A percentile compares a stretch with the other conserved stretches of the same genome.
These are phyloP conservation scores for Themeda triandra DNA, from an alignment of 176 grass and related monocot genomes.

Conservation along the genomic window DNA sequence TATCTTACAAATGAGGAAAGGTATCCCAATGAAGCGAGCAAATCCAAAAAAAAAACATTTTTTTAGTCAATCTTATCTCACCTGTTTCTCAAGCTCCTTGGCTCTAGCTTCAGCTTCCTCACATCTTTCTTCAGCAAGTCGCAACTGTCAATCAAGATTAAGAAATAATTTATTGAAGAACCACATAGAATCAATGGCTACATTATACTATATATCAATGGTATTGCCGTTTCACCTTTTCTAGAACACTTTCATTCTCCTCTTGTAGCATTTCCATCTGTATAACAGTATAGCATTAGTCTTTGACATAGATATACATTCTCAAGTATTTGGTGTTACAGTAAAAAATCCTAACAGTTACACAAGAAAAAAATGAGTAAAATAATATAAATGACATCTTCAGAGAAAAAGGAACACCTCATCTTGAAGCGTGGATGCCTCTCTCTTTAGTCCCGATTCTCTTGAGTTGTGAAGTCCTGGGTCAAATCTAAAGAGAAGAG, in stretches of 20 bases:
- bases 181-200: background rate
- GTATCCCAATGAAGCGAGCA: background rate
- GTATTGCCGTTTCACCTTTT: constrained; percentile 64
- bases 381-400: constrained; percentile 7
- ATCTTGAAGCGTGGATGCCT: constrained; percentile 88
- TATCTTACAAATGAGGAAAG: constrained; percentile 19
- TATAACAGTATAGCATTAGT: constrained; percentile 42
- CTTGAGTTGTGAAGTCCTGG: constrained; percentile 47
- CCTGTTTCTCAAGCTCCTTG: constrained; percentile 98
- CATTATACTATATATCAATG: background rate
- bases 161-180: constrained; percentile 10
- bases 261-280: constrained; percentile 99
- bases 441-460: constrained; percentile 60
- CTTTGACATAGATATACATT: constrained; percentile 22
- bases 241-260: constrained; percentile 89
- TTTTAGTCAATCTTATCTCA: constrained; percentile 18
- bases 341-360: constrained; percentile 5
- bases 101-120: constrained; percentile 89
- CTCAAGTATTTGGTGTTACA: constrained; percentile 27
- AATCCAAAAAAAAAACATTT: background rate
- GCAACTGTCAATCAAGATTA: constrained; percentile 61
- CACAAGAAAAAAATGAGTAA: constrained; percentile 23
- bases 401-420: constrained; percentile 62
- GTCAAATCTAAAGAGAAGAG: constrained; percentile 56
- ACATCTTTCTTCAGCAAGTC: constrained; percentile 88